These are phyloP conservation scores for Xylariaceae sp. DNA, from an alignment of 2,329 filamentous ascomycete species.

Conservation along the genomic window DNA sequence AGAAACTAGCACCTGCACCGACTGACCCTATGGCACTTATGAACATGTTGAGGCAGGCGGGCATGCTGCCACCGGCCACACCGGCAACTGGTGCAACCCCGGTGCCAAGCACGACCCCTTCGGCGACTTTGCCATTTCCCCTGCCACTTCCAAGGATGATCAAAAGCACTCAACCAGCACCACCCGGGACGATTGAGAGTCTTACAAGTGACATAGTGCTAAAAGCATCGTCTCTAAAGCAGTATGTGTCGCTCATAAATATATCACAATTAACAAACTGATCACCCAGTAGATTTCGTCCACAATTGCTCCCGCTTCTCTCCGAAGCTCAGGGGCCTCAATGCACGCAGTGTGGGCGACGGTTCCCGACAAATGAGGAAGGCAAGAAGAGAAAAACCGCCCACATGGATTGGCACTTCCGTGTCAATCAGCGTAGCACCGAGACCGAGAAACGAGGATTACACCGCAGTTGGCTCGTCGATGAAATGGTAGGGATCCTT, in stretches of 20 bases:
- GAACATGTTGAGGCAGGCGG: slow-evolving; percentile 71
- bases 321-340: slow-evolving; percentile 85
- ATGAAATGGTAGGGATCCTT: slow-evolving; percentile 71
- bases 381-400: slow-evolving; percentile 86
- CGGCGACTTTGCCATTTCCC: slow-evolving; percentile 41
- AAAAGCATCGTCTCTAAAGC: slow-evolving; percentile 73
- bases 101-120: slow-evolving; percentile 49
- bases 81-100: slow-evolving; percentile 39
- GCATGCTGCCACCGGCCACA: slow-evolving; percentile 61
- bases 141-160: slow-evolving; percentile 46
- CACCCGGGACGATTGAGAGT: slow-evolving; percentile 41
- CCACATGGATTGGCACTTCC: slow-evolving; percentile 99
- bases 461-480: slow-evolving; percentile 93
- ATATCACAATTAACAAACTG: slow-evolving; percentile 24
- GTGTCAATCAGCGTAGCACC: slow-evolving; percentile 85
- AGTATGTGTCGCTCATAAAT: slow-evolving; percentile 56
- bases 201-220: slow-evolving; percentile 62
- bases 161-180: slow-evolving; percentile 39
- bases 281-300: slow-evolving; percentile 65
- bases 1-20: slow-evolving; percentile 45
- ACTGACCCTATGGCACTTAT: slow-evolving; percentile 66
- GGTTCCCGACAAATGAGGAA: slow-evolving; percentile 78
- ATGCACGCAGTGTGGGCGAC: slow-evolving; percentile 88
- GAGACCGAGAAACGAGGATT: slow-evolving; percentile 87
- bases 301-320: slow-evolving; percentile 74